Conservation (phyloP, 2,329 filamentous ascomycete genomes). For the Paradendryphiella salina region DNA sequence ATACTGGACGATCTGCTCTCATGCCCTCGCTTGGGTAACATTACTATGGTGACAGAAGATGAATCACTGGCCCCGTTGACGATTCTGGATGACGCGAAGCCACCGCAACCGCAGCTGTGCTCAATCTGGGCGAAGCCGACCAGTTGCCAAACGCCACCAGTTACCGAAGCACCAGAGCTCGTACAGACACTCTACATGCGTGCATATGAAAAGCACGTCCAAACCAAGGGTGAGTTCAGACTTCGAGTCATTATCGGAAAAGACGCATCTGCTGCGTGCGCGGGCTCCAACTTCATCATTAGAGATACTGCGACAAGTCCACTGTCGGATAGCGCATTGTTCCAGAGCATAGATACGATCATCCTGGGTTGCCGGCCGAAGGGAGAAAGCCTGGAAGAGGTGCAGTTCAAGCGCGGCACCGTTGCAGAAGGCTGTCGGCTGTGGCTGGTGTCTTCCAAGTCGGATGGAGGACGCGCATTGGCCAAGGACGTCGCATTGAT, state of each 20-base stretch:
- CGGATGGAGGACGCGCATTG: conserved; percentile 40
- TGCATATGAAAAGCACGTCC: conserved; percentile 44
- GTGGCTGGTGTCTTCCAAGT: conserved; percentile 41
- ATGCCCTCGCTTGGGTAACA: conserved; percentile 41
- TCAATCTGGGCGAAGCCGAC: conserved; percentile 43
- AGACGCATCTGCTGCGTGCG: conserved; percentile 30
- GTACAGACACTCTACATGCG: conserved; percentile 41
- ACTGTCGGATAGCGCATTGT: conserved; percentile 26
- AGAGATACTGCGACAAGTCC: conserved; percentile 27
- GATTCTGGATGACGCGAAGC: conserved; percentile 31
- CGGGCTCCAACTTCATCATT: conserved; percentile 38
- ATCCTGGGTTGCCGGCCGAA: conserved; percentile 43
- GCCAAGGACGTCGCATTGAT: conserved; percentile 43
- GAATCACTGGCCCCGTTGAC: conserved; percentile 36
- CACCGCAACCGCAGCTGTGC: conserved; percentile 38
- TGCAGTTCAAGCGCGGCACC: conserved; percentile 44
- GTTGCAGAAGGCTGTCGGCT: conserved; percentile 36
- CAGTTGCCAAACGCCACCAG: conserved; percentile 20
- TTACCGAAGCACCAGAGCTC: conserved; percentile 35
- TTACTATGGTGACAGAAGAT: conserved; percentile 43
- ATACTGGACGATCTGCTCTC: conserved; percentile 42
- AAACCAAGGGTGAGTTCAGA: conserved; percentile 37
- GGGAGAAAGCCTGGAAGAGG: conserved; percentile 44
- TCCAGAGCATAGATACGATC: conserved; percentile 39
- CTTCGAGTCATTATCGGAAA: conserved; percentile 36